Percentiles rank a stretch among this genome's conserved stretches.
Evolutionary conservation across 1,284 basidiomycete genomes (phyloP).

Genomic region (Marasmius oreades): DNA sequence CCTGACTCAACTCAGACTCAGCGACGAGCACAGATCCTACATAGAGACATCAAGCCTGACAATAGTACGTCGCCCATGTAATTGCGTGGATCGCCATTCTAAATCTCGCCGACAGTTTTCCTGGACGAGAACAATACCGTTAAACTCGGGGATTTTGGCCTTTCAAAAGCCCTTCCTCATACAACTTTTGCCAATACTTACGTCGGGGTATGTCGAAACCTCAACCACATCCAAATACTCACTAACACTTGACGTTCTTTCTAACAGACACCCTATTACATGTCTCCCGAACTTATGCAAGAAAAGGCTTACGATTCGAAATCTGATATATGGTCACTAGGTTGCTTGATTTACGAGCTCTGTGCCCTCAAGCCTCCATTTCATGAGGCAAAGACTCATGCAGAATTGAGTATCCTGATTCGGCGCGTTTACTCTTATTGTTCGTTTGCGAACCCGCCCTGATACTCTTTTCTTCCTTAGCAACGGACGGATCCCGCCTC

Average conservation of each 20-base stretch:
- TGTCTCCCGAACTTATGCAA: slow-evolving; percentile 97
- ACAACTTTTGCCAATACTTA: slow-evolving; percentile 93
- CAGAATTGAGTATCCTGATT: slow-evolving; percentile 80
- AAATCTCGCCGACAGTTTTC: slow-evolving; percentile 56
- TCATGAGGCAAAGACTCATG: slow-evolving; percentile 85
- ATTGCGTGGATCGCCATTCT: background rate
- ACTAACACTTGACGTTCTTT: background rate
- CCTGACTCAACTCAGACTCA: slow-evolving; percentile 45
- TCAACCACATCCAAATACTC: slow-evolving; percentile 1
- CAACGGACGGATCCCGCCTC: slow-evolving; percentile 82
- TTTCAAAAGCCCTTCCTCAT: slow-evolving; percentile 87
- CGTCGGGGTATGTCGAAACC: slow-evolving; percentile 70
- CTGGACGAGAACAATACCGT: slow-evolving; percentile 76
- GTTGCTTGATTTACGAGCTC: slow-evolving; percentile 94
- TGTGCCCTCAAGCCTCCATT: slow-evolving; percentile 91
- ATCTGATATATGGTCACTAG: slow-evolving; percentile 97
- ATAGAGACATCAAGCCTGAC: slow-evolving; percentile 95
- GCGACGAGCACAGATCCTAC: slow-evolving; percentile 76
- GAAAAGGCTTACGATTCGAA: slow-evolving; percentile 97
- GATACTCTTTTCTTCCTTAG: slow-evolving; percentile 28
- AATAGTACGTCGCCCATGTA: slow-evolving; percentile 60
- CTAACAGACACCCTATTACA: slow-evolving; percentile 93
- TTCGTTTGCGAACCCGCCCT: slow-evolving; percentile 8
- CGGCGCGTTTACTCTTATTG: slow-evolving; percentile 39
- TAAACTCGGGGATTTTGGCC: slow-evolving; percentile 95